These are phyloP conservation scores for Phytophthora citricola DNA, from an alignment of 352 stramenopile species.

Conservation along the genomic window DNA sequence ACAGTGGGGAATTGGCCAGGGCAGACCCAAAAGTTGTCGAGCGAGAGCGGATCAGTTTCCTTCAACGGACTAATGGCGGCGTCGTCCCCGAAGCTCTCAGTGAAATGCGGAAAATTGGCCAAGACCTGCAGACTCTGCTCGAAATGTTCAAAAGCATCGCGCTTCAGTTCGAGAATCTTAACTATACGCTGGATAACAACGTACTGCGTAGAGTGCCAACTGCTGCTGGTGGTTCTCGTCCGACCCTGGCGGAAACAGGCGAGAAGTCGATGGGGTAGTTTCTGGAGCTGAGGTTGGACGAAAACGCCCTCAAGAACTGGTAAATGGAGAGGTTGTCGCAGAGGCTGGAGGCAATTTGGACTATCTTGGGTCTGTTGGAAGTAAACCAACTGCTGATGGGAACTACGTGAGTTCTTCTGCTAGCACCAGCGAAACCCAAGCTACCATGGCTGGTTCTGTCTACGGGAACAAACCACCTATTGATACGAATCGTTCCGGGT, in stretches of 20 bases:
- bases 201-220: slow-evolving; percentile 29
- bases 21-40: slow-evolving; percentile 67
- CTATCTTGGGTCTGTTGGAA: neutral
- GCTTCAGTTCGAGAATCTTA: slow-evolving; percentile 54
- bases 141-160: slow-evolving; percentile 67
- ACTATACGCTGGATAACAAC: slow-evolving; percentile 53
- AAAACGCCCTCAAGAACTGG: too few species aligned
- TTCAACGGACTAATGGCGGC: slow-evolving; percentile 45
- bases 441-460: neutral
- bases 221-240: slow-evolving; percentile 3
- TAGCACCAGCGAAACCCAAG: neutral
- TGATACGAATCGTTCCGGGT: neutral
- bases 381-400: neutral
- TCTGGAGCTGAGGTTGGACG: neutral
- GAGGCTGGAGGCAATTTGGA: neutral
- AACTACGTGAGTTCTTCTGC: neutral
- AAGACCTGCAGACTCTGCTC: slow-evolving; percentile 64
- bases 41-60: slow-evolving; percentile 52
- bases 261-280: neutral
- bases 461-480: neutral
- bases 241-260: neutral
- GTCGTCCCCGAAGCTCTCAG: slow-evolving; percentile 6
- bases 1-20: slow-evolving; percentile 69
- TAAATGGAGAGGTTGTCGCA: neutral
- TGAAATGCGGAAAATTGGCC: slow-evolving; percentile 61